Evolutionary conservation across 768 basidiomycete genomes (phyloP), one percentile per base, ranked within the genome.

Genomic region (Thelephora ganbajun): DNA sequence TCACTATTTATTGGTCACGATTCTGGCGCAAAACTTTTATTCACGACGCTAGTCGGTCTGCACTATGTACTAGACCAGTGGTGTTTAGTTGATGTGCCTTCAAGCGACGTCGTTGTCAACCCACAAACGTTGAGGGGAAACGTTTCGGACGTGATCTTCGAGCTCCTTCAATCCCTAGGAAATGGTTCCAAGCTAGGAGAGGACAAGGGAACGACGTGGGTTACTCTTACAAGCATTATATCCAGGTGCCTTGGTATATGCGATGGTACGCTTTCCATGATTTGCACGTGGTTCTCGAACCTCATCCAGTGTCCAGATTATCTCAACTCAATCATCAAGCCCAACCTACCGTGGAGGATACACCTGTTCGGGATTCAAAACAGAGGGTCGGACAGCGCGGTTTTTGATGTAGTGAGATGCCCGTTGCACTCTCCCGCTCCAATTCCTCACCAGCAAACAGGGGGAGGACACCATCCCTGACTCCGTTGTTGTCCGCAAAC

Each of bases 21-120:
- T 7, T 65, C 67, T 36, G 58, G 79, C 33, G 64, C 75, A 20
- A 65, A 69, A 53, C 73, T 68, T 47, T 51, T 79, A 4, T 70
- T 80, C 48, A 61, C 66, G 20, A 66, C 71, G 35, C 57, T 84
- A 37, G 56, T 82, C 11, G 69, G 70, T 35, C 66, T 85, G 26
- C 76, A 73, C 55, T 58, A 67, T 46, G 68, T 69, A 1, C 64
- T 83, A 33, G 80, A 81, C 51, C 59, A 70, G 30, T 86, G 83
- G 78, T 57, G 69, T 33, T 73, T 74, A 45, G 65, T 64, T n/a
- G 64, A 67, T 37, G 63, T 66, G 18, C 52, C 60, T n/a, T 54
- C 51, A 19, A 60, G 69, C 43, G 66, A 66, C 18, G 69, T 58
- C 13, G 57, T 70, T 39, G 61, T 67, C 22, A 65, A 68, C 11